Conservation (phyloP, 164 flowering plant species). For the Saururus chinensis region DNA sequence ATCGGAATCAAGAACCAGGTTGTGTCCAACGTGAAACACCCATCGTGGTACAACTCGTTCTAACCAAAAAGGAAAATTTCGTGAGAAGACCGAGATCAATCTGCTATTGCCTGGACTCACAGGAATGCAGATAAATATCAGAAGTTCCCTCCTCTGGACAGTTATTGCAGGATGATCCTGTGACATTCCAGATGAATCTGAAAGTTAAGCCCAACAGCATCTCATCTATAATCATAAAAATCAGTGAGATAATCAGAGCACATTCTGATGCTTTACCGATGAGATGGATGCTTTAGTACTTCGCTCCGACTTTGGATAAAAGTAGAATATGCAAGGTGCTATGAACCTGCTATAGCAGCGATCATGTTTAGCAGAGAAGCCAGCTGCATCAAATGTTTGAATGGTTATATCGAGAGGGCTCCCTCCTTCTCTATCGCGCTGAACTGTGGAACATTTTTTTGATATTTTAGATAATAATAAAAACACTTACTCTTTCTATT, state of each 20-base stretch:
- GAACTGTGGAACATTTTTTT: slow-evolving; percentile 22
- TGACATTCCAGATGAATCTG: not conserved
- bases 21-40: slow-evolving; percentile 75
- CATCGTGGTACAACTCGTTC: slow-evolving; percentile 65
- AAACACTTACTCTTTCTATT: too few relatives aligned
- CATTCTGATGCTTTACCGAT: slow-evolving; percentile 12
- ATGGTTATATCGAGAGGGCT: slow-evolving; percentile 47
- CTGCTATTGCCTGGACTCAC: slow-evolving; percentile 88
- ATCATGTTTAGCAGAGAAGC: slow-evolving; percentile 44
- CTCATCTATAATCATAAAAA: too few relatives aligned
- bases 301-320: slow-evolving; percentile 12
- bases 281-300: slow-evolving; percentile 21
- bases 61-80: slow-evolving; percentile 67
- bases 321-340: slow-evolving; percentile 57
- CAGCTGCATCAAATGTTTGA: slow-evolving; percentile 32
- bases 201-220: too few relatives aligned
- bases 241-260: not conserved
- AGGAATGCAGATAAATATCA: slow-evolving; percentile 70
- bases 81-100: slow-evolving; percentile 69
- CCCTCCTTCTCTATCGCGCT: slow-evolving; percentile 84
- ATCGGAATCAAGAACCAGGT: slow-evolving; percentile 80
- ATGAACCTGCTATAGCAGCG: slow-evolving; percentile 33
- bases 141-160: slow-evolving; percentile 15
- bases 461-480: not conserved
- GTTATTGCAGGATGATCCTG: not conserved